Percentiles rank a stretch among this genome's conserved stretches.
Conservation (phyloP, 2,329 filamentous ascomycete genomes). For the Acephala macrosclerotiorum region DNA sequence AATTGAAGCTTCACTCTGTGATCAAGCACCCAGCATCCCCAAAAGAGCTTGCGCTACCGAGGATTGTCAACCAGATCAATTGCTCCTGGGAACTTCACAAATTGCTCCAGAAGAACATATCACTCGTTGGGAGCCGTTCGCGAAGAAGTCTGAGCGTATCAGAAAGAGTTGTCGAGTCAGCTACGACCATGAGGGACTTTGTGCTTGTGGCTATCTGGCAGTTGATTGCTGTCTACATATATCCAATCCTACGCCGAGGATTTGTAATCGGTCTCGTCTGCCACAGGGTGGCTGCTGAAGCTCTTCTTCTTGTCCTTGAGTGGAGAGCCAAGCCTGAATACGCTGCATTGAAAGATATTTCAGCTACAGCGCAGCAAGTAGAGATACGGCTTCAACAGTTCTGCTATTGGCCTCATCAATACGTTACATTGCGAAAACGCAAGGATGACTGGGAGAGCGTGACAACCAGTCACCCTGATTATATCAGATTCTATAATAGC, state of each 20-base stretch:
- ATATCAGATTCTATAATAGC: conserved; percentile 99
- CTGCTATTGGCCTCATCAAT: conserved; percentile 95
- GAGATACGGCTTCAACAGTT: conserved; percentile 98
- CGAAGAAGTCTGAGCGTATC: conserved; percentile 91
- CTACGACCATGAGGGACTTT: conserved; percentile 83
- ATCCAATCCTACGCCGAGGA: conserved; percentile 74
- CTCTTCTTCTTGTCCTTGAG: conserved; percentile 80
- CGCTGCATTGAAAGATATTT: conserved; percentile 92
- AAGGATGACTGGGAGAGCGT: conserved; percentile 96
- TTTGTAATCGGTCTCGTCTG: conserved; percentile 83
- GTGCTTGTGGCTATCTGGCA: conserved; percentile 74
- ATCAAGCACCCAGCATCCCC: conserved; percentile 76
- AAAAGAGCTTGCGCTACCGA: conserved; percentile 81
- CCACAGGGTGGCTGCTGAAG: conserved; percentile 82
- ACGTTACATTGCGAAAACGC: conserved; percentile 85
- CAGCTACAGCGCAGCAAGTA: conserved; percentile 94
- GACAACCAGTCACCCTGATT: conserved; percentile 93
- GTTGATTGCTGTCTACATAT: conserved; percentile 75
- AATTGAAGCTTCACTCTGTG: conserved; percentile 88
- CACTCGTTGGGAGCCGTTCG: conserved; percentile 80
- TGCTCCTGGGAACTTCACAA: conserved; percentile 91
- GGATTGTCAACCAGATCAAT: conserved; percentile 92
- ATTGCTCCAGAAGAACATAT: conserved; percentile 87
- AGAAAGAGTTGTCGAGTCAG: conserved; percentile 92
- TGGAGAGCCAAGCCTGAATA: conserved; percentile 81